Percentiles rank a stretch among this genome's conserved stretches.
These are phyloP conservation scores for Fusarium proliferatum DNA, from an alignment of 2,329 filamentous ascomycete genomes.

Conservation along the genomic window DNA sequence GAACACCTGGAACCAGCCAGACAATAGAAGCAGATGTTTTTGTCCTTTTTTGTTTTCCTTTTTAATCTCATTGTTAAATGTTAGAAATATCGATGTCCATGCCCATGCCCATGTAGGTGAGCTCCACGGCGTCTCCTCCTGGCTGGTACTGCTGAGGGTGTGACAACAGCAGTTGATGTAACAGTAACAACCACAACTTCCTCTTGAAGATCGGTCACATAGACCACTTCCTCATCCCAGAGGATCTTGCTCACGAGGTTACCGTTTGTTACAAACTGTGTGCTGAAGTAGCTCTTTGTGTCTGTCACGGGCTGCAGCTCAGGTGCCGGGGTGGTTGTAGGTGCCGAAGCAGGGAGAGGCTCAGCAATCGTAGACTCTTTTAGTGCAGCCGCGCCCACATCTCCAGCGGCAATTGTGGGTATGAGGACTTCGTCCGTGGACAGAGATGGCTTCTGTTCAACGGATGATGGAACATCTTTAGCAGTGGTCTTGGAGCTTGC, in stretches of 20 bases:
- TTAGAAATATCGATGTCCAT: slow-evolving; percentile 46
- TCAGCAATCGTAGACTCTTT: slow-evolving; percentile 20
- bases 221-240: slow-evolving; percentile 66
- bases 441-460: slow-evolving; percentile 4
- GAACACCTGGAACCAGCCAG: slow-evolving; percentile 53
- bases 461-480: slow-evolving; percentile 17
- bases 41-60: slow-evolving; percentile 13
- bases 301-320: slow-evolving; percentile 42
- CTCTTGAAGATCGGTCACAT: slow-evolving; percentile 59
- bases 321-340: slow-evolving; percentile 45
- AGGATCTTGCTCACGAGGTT: slow-evolving; percentile 66
- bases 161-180: slow-evolving; percentile 44
- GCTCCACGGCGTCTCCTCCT: slow-evolving; percentile 45
- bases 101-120: slow-evolving; percentile 55
- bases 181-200: slow-evolving; percentile 56
- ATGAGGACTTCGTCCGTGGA: slow-evolving; percentile 15
- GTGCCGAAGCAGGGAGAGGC: background rate
- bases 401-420: slow-evolving; percentile 14
- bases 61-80: slow-evolving; percentile 23
- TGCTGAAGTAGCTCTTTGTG: slow-evolving; percentile 57
- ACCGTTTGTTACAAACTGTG: slow-evolving; percentile 63
- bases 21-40: slow-evolving; percentile 39
- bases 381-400: slow-evolving; percentile 15
- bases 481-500: slow-evolving; percentile 16
- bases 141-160: slow-evolving; percentile 20